Evolutionary conservation across 768 basidiomycete genomes (phyloP), one percentile per base, ranked within the genome.

Genomic region (Suillus placidus): DNA sequence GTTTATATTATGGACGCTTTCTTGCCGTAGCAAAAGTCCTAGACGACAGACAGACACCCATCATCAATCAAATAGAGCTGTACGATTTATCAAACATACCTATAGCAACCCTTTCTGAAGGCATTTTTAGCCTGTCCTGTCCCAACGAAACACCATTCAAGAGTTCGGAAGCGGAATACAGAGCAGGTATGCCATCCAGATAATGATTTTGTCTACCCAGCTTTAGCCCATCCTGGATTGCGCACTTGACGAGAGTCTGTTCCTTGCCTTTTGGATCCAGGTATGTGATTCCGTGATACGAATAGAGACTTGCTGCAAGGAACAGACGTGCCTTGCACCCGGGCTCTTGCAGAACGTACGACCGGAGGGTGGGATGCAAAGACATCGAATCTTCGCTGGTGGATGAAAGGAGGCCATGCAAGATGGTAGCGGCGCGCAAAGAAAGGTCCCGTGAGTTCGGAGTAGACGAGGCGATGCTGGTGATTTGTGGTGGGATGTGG

Each of bases 211-310:
- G 90, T 23, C 84, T 82, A 12, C 93, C 93, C 34, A 94, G 82
- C 75, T 96, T 98, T 65, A 97, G 77, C 7, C 92, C 92, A 56
- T 97, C 93, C 57, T 91, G 85, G 40, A 98, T 84, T 35, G 89
- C 88, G 37, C 86, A 86, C 62, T 92, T 88, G 6, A 89, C 83
- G 1, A 87, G 85, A 8, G 83, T 80, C 12, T 84, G 79, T 0
- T 73, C 72, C 70, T 86, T 92, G 55, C 87, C 85, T 75, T 93
- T 95, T 66, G 82, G 80, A 67, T 91, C 88, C 18, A 67, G 72
- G 71, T 88, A 92, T 4, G 83, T 85, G 18, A 90, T 73, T 6
- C 79, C 81, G 30, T 81, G 74, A 66, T 88, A 94, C 0, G 95
- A 94, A 3, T 87, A 86, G n/a, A 96, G 79, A 7, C 87, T 84